A percentile compares a stretch with the other conserved stretches of the same genome.
Conservation (phyloP, 2,329 filamentous ascomycete species). For the Curvularia spicifera region DNA sequence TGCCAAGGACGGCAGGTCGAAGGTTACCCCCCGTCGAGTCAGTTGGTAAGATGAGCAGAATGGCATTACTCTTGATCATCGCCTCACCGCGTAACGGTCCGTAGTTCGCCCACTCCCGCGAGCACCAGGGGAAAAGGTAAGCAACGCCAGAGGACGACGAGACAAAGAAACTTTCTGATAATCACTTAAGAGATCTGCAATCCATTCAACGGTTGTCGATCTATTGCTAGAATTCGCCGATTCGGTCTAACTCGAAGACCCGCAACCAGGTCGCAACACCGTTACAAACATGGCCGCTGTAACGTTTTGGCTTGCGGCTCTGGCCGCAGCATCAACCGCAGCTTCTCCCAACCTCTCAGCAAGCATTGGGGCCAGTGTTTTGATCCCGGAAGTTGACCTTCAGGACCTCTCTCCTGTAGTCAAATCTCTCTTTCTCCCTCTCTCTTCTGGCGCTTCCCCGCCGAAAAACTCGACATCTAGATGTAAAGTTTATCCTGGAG, state of each 20-base stretch:
- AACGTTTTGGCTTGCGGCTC: conserved; percentile 30
- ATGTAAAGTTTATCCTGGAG: conserved; percentile 60
- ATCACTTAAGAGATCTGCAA: conserved; percentile 16
- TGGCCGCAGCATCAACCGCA: conserved; percentile 30
- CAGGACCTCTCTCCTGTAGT: conserved; percentile 27
- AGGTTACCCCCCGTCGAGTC: conserved; percentile 8
- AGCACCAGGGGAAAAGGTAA: conserved; percentile 12
- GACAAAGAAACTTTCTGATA: conserved; percentile 16
- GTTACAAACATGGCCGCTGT: conserved; percentile 22
- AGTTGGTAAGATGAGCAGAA: conserved; percentile 10
- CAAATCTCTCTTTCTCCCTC: conserved; percentile 31
- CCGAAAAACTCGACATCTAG: conserved; percentile 28
- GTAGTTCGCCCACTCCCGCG: conserved; percentile 11
- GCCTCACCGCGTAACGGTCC: conserved; percentile 16
- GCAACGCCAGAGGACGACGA: conserved; percentile 1
- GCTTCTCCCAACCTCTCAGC: conserved; percentile 30
- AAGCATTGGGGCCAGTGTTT: conserved; percentile 8
- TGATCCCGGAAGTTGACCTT: conserved; percentile 30
- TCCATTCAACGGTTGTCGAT: conserved; percentile 15
- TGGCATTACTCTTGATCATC: conserved; percentile 11
- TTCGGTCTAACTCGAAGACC: conserved; percentile 7
- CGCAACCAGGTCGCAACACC: not conserved
- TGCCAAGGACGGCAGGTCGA: conserved; percentile 20
- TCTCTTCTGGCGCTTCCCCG: conserved; percentile 8
- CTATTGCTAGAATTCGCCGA: conserved; percentile 8